A percentile compares a stretch with the other conserved stretches of the same genome.
These are phyloP conservation scores for Boletus hoseneyae DNA, from an alignment of 1,284 basidiomycete species.

Conservation along the genomic window DNA sequence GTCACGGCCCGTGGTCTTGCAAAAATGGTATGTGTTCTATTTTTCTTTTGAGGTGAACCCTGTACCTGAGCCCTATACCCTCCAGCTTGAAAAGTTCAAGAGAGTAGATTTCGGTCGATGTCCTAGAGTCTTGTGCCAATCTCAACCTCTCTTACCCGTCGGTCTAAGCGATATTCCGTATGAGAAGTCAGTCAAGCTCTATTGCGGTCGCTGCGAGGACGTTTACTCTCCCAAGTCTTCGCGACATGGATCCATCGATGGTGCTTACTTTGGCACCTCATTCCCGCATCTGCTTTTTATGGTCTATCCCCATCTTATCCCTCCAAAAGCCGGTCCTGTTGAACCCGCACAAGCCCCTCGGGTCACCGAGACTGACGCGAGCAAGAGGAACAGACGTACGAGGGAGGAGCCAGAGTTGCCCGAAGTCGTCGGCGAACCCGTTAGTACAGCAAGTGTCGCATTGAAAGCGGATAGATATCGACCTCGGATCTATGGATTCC, in stretches of 20 bases:
- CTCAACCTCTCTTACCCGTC: conserved; percentile 91
- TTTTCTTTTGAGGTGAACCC: not conserved
- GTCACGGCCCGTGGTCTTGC: conserved; percentile 88
- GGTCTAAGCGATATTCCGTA: conserved; percentile 92
- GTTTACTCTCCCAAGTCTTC: conserved; percentile 95
- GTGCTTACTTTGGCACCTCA: conserved; percentile 95
- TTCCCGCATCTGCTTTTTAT: conserved; percentile 96
- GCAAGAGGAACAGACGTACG: conserved; percentile 44
- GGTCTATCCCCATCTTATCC: conserved; percentile 89
- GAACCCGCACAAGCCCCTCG: conserved; percentile 38
- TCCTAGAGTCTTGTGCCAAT: conserved; percentile 90
- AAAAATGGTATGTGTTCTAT: conserved; percentile 78
- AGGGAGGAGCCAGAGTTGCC: conserved; percentile 49
- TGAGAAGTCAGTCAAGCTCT: conserved; percentile 95
- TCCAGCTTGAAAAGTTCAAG: conserved; percentile 93
- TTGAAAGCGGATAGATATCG: conserved; percentile 87
- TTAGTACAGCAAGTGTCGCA: conserved; percentile 76
- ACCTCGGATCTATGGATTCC: conserved; percentile 93
- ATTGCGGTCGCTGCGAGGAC: conserved; percentile 95
- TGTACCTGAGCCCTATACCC: conserved; percentile 5
- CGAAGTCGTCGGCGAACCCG: conserved; percentile 58
- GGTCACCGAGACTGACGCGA: conserved; percentile 34
- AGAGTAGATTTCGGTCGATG: conserved; percentile 95
- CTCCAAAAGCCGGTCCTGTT: conserved; percentile 72
- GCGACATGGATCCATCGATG: conserved; percentile 92